These are phyloP conservation scores for Crithidia bombi DNA, from an alignment of 208 protist species.

Conservation along the genomic window DNA sequence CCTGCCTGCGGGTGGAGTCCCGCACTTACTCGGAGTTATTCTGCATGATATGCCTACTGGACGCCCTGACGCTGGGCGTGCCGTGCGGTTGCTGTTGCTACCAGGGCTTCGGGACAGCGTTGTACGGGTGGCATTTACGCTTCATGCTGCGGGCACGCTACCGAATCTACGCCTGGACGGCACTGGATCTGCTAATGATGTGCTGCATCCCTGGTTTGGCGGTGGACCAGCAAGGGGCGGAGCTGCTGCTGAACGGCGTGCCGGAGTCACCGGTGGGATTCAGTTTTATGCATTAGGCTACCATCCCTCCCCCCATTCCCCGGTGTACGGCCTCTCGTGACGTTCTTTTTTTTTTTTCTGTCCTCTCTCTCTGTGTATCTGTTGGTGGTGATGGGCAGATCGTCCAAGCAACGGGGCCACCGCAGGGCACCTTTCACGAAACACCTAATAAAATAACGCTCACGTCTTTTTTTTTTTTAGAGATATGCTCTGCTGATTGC, in stretches of 20 bases:
- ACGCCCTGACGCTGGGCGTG: slow-evolving; percentile 51
- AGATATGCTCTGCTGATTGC: too few relatives aligned
- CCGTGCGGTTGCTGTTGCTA: slow-evolving; percentile 66
- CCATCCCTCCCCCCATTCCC: too few relatives aligned
- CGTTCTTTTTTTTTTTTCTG: slow-evolving; percentile 14
- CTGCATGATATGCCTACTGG: slow-evolving; percentile 43
- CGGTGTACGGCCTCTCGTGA: too few relatives aligned
- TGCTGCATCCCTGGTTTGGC: slow-evolving; percentile 54
- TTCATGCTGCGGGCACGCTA: slow-evolving; percentile 76
- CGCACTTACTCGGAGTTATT: slow-evolving; percentile 35
- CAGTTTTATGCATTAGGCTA: slow-evolving; percentile 30
- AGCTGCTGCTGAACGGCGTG: slow-evolving; percentile 48
- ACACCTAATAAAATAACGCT: too few relatives aligned
- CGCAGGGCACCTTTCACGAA: too few relatives aligned
- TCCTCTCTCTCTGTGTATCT: too few relatives aligned
- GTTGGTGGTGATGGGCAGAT: too few relatives aligned
- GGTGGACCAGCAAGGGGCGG: slow-evolving; percentile 64
- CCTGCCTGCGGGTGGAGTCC: slow-evolving; percentile 39
- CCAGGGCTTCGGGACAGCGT: slow-evolving; percentile 66
- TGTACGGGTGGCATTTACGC: slow-evolving; percentile 70
- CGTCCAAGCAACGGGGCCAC: too few relatives aligned
- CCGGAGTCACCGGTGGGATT: slow-evolving; percentile 17
- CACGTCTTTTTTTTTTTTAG: too few relatives aligned
- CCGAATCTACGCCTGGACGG: slow-evolving; percentile 41
- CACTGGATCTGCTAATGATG: slow-evolving; percentile 37